Base-by-base conservation (phyloP, 768 basidiomycete genomes). In the Mycena galericulata region DNA sequence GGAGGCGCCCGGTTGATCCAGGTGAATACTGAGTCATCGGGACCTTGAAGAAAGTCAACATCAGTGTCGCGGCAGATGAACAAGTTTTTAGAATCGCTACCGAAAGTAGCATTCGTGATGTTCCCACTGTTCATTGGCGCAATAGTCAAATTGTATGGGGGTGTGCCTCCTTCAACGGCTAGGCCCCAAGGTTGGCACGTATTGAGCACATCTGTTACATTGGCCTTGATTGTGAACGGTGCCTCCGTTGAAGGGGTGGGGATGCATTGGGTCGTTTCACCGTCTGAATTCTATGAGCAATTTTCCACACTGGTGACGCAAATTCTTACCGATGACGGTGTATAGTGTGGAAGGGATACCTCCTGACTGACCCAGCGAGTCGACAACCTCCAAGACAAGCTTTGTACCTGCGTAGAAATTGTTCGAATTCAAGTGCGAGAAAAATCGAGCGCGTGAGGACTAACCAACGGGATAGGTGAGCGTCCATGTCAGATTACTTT, bases 111-210 rank as follows among this genome's bases (percentile, higher is more conserved):
- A 67, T 83, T 82, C 27, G 79, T 82, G 30, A 83, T 75, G 15
- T 74, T 71, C 2, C 79, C 73, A 0, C 80, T 75, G 41, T 75
- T 74, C 20, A 80, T 45, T 6, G 78, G 75, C 32, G 76, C 78
- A n/a, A 85, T 56, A 0, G 78, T 77, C 17, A 85, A 62, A 12
- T 73, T 79, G 72, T 84, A 84, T 1, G 84, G 86, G 36, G 78
- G 78, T 1, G 71, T 73, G 14, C 83, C 84, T 26, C 82, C 84
- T 4, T 69, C 75, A 55, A 85, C 75, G 10, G 74, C 77, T 14
- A 84, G 65, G 7, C 82, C 79, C 83, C 84, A 84, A 3, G 79
- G 77, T 34, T 81, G 69, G 63, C 84, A 87, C 15, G 83, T 81
- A 18, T 70, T 59, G 2, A 85, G 43, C 2, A 69, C 68, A 11